These are phyloP conservation scores for Backusella macrospora DNA, from an alignment of 192 early-diverging fungal genomes.

Conservation along the genomic window DNA sequence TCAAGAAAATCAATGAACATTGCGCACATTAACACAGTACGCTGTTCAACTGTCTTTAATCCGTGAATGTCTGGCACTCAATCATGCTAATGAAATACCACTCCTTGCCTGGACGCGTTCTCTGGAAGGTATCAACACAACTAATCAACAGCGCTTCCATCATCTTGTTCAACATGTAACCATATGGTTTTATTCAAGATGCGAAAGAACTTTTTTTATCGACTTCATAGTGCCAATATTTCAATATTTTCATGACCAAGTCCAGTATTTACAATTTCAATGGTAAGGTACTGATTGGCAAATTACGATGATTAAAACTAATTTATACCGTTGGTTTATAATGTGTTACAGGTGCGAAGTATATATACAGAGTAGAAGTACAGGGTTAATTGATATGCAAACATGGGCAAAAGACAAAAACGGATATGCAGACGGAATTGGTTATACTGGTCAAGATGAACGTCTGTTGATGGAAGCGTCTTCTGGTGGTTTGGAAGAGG, in stretches of 20 bases:
- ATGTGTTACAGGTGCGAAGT: slow-evolving; percentile 10
- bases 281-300: slow-evolving; percentile 13
- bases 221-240: slow-evolving; percentile 6
- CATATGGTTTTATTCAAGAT: slow-evolving; percentile 16
- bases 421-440: slow-evolving; percentile 9
- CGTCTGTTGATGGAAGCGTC: slow-evolving; percentile 18
- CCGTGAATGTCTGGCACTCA: slow-evolving; percentile 15
- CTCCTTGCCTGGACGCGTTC: slow-evolving; percentile 1
- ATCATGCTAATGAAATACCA: slow-evolving; percentile 7
- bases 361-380: slow-evolving; percentile 8
- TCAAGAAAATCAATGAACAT: slow-evolving; percentile 12
- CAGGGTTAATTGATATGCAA: slow-evolving; percentile 18
- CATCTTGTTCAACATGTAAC: slow-evolving; percentile 13
- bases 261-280: slow-evolving; percentile 16
- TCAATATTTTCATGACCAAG: not conserved
- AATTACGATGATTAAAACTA: slow-evolving; percentile 13
- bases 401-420: slow-evolving; percentile 21
- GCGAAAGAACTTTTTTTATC: slow-evolving; percentile 16
- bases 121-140: slow-evolving; percentile 16
- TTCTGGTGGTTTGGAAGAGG: slow-evolving; percentile 10
- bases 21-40: slow-evolving; percentile 5
- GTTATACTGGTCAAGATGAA: slow-evolving; percentile 20
- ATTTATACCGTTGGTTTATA: slow-evolving; percentile 13
- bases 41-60: slow-evolving; percentile 16
- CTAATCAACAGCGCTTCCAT: slow-evolving; percentile 2